A percentile compares a stretch with the other conserved stretches of the same genome.
These are phyloP conservation scores for Gossypium gossypioides DNA, from an alignment of 441 rosid genomes.

Conservation along the genomic window DNA sequence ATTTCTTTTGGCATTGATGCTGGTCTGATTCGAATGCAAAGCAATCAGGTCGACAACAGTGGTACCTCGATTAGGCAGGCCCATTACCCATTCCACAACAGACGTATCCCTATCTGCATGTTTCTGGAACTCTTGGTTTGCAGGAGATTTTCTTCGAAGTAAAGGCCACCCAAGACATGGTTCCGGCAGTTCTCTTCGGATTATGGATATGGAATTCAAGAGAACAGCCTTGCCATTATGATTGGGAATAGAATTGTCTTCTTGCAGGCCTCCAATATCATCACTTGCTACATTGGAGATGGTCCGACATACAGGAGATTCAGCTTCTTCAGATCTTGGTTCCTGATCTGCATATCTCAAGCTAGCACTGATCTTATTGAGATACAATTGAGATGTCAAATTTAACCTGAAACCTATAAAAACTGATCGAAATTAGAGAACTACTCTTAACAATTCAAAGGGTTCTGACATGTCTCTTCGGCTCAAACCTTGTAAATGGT, in stretches of 20 bases:
- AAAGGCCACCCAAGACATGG: slow-evolving; percentile 27
- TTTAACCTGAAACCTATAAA: slow-evolving; percentile 21
- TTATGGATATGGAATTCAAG: slow-evolving; percentile 23
- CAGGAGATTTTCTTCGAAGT: slow-evolving; percentile 4
- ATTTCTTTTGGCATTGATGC: neutral
- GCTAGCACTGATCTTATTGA: neutral
- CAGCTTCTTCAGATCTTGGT: neutral
- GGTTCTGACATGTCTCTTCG: neutral
- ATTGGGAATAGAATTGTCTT: neutral
- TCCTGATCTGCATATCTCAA: slow-evolving; percentile 8
- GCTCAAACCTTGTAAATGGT: slow-evolving; percentile 20
- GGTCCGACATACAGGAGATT: neutral
- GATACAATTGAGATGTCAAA: slow-evolving; percentile 4
- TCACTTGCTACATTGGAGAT: slow-evolving; percentile 7
- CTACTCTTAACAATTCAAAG: neutral
- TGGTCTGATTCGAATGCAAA: slow-evolving; percentile 11
- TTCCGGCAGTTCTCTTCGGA: slow-evolving; percentile 29
- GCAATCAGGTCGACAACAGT: neutral
- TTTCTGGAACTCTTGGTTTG: neutral
- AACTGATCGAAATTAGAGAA: neutral
- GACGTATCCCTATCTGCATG: slow-evolving; percentile 10
- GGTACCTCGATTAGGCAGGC: slow-evolving; percentile 9
- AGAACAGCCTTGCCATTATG: neutral
- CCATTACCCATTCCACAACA: slow-evolving; percentile 18
- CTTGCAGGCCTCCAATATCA: slow-evolving; percentile 7